Base-by-base conservation (phyloP, 805 yeast species). In the Dipodascus geniculatus region DNA sequence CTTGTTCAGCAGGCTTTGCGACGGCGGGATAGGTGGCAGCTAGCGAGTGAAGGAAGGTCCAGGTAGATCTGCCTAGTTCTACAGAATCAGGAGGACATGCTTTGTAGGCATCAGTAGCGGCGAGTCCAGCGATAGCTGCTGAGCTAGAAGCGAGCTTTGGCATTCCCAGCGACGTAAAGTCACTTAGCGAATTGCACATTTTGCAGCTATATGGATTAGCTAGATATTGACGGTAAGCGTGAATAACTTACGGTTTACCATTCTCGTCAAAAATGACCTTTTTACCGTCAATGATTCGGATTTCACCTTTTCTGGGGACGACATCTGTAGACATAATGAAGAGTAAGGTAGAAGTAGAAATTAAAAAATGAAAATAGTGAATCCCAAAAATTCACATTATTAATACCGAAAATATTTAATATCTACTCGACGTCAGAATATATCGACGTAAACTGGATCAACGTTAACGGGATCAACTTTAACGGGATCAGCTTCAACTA, bases 221-320 rank as follows among this genome's bases (percentile, higher is more conserved):
- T n/a, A n/a, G n/a, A n/a, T n/a, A n/a, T n/a, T n/a, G n/a, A n/a
- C n/a, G n/a, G n/a, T n/a, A n/a, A n/a, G n/a, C n/a, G n/a, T n/a
- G n/a, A n/a, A n/a, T n/a, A n/a, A n/a, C 93, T 65, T 74, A 86
- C 89, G 97, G 97, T 68, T 87, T 90, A 0, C 98, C 98, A 68
- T 91, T 84, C 65, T 87, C 82, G 63, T 87, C 96, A 54, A 86
- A 80, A 22, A 87, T 68, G 55, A 88, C 83, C 60, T 78, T 80
- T 49, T 83, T 73, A 0, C 95, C 95, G 22, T 64, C 56, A 9
- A 64, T 55, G 52, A 51, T 48, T 9, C 50, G 38, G 19, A 50
- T 48, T 17, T 8, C 19, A 11, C 38, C 38, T 14, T 31, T 52
- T 20, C 44, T 14, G 14, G 44, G 44, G 20, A 38, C 44, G 4